Base-by-base conservation (phyloP, 139 green algal genomes). In the Desmodesmus armatus region DNA sequence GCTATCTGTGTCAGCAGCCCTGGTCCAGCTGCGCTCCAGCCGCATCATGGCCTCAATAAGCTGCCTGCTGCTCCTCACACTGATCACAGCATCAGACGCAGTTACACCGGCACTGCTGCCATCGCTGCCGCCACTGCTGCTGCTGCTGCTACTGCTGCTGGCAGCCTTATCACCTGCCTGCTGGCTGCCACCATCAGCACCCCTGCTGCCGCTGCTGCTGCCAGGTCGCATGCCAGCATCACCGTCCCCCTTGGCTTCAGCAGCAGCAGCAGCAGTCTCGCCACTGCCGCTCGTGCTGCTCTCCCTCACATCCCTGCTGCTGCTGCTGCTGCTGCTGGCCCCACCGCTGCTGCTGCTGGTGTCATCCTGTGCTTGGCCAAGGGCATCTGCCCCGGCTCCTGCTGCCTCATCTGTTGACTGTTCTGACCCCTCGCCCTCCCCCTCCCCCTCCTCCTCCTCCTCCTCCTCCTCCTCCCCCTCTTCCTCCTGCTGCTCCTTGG, bases 21-120 rank as follows among this genome's bases (percentile, higher is more conserved):
- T 40, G 35, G 55, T 82, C 76, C 76, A 82, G 37, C 76, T 82
- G 39, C 76, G 76, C 43, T 82, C 76, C 33, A 82, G 55, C 55
- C 37, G 53, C 76, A 82, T 6, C 53, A 72, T 27, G 0, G 51
- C 53, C 41, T n/a, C 55, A 9, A 82, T n/a, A 33, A 73, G 27
- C 35, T 65, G 37, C 25, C 73, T 80, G 73, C 73, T 80, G 73
- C 47, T 19, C 0, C 39, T 21, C 27, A 47, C 43, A 43, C n/a
- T 13, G 31, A 7, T 27, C 27, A 15, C 53, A 19, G 23, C 23
- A 35, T 4, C 1, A 23, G 58, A 17, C 35, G 60, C 55, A 51
- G 41, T 19, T 39, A 27, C 33, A 27, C 29, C 47, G 13, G 1
- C 35, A 37, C 37, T 55, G 39, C 39, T 53, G 65, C 33, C 29